Evolutionary conservation across 2,329 filamentous ascomycete genomes (phyloP), one percentile per base, ranked within the genome.

Genomic region (Beauveria scarabaeidicola): DNA sequence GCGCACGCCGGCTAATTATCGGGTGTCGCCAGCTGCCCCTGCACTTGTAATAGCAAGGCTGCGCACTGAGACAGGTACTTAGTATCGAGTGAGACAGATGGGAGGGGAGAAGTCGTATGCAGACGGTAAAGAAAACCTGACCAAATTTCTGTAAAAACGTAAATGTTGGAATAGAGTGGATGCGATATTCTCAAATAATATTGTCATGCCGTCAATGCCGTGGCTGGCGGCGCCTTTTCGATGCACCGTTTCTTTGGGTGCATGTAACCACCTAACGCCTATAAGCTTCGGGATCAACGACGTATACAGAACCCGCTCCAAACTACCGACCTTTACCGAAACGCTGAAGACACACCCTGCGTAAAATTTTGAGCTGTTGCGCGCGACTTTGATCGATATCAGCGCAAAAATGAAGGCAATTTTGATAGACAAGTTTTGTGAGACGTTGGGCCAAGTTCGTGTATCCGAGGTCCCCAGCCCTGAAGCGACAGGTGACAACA

Each of bases 331-430:
- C 32, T n/a, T 27, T 43, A 23, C 51, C 27, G 32, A 46, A 50
- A 52, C 36, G 21, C 21, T 41, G 19, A 48, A 21, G 9, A 29
- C 1, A 3, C 38, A 36, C 44, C 17, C 3, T 44, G 17, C 9
- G 7, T 15, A 27, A 3, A 11, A 17, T 7, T 17, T 19, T 13
- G 13, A 19, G 17, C 15, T 25, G 1, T 36, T 44, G 2, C 19
- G 25, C 21, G 10, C 11, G 23, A 10, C 2, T 3, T 25, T 1
- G 7, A 6, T 23, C 50, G 15, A 32, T 48, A 9, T n/a, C 9
- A 19, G 17, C 3, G n/a, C 29, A 9, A 63, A 46, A 3, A 73
- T 71, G 68, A 70, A 68, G 36, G 65, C 70, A 3, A 48, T 72
- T 6, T 51, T 69, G 13, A 67, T 72, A 8, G 52, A 66, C 13